Evolutionary conservation across 176 grass and related monocot genomes (phyloP), one percentile per base, ranked within the genome.

Genomic region (Calamus simplicifolius): DNA sequence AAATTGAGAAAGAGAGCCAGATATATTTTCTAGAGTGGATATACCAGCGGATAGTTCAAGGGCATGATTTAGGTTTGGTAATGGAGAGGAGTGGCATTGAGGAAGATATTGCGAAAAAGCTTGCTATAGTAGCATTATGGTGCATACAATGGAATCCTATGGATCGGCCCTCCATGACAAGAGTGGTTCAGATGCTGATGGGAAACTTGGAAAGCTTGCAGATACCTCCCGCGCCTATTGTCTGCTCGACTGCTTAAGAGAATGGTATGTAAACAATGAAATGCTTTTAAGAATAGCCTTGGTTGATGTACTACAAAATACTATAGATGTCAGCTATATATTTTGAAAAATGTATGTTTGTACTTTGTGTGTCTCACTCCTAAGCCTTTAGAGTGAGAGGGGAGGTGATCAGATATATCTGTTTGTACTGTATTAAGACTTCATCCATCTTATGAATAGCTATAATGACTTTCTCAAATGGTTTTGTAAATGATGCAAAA

Each of bases 141-240:
- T 89, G 86, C 7, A 81, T 89, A 63, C 81, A 85, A 27, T 89
- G 78, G 82, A 82, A 73, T 63, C 86, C 81, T 0, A 65, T 50
- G 17, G 66, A 79, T 3, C 18, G 87, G 0, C 87, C 87, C 0
- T 58, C 82, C 13, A 89, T 85, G 78, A 69, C 77, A n/a, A 81
- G 76, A 29, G 81, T 85, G 43, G 66, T 89, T 16, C 74, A 89
- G 38, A 89, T 89, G 86, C 5, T 89, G 19, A 75, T 64, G 2
- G 70, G 74, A 4, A 79, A 61, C 35, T 50, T 79, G 35, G 66
- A 79, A 31, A 75, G 60, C 27, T 48, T 89, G 30, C 66, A 75
- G 30, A 50, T 85, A 0, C 81, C 85, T 14, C 79, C 85, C 15
- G 76, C 65, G 29, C 79, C 79, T 0, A 83, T 80, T 27, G 57